Evolutionary conservation across 345 rosid genomes (phyloP).

Genomic region (Kandelia obovata): DNA sequence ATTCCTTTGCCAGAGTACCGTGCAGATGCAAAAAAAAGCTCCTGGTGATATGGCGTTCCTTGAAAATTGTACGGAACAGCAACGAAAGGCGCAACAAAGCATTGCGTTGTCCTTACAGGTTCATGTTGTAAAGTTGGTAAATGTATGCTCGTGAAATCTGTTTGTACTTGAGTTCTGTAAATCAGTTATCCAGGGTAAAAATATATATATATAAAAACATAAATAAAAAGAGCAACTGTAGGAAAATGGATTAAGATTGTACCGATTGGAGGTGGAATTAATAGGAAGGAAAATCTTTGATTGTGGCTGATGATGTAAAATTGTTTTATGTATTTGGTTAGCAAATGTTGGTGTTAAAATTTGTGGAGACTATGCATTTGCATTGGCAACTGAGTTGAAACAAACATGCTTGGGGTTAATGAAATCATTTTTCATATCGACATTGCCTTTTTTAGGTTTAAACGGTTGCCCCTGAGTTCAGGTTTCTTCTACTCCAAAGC

Average conservation of each 20-base stretch:
- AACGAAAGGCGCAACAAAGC: neutral
- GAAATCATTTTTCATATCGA: too few relatives aligned
- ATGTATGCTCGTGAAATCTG: slow-evolving; percentile 6
- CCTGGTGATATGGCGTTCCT: neutral
- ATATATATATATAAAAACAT: neutral
- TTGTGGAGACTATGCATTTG: neutral
- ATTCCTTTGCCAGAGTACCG: neutral
- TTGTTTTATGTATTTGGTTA: slow-evolving; percentile 3
- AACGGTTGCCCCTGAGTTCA: too few relatives aligned
- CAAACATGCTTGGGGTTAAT: too few relatives aligned
- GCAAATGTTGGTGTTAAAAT: neutral
- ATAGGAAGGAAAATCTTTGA: slow-evolving; percentile 8
- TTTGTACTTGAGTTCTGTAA: slow-evolving; percentile 8
- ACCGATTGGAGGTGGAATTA: slow-evolving; percentile 2
- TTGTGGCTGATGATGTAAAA: neutral
- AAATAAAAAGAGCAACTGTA: neutral
- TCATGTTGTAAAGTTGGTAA: slow-evolving; percentile 8
- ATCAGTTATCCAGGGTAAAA: neutral
- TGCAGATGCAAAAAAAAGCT: neutral
- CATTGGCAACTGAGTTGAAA: too few relatives aligned
- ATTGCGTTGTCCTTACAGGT: neutral
- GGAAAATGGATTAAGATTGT: slow-evolving; percentile 12
- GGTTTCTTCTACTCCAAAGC: too few relatives aligned
- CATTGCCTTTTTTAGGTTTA: too few relatives aligned
- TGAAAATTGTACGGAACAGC: neutral